These are phyloP conservation scores for Biscutella auriculata DNA, from an alignment of 441 rosid species.

Conservation along the genomic window DNA sequence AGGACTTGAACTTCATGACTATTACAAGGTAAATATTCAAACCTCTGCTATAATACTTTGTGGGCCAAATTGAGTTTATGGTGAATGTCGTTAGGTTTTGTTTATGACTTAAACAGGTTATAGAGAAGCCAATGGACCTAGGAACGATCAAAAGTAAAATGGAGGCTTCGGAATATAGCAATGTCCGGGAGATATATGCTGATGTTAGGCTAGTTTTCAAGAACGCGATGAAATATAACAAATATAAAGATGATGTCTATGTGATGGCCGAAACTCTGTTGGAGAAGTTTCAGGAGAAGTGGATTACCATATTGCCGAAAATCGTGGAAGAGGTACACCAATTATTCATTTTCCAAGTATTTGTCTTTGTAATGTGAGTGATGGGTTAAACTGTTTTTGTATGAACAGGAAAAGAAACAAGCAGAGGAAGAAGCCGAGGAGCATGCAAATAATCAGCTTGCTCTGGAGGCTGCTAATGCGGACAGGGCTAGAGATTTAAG, in stretches of 20 bases:
- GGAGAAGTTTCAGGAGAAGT: slow-evolving; percentile 83
- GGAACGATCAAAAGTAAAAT: slow-evolving; percentile 74
- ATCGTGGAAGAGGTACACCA: slow-evolving; percentile 71
- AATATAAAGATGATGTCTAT: slow-evolving; percentile 67
- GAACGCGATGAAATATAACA: slow-evolving; percentile 92
- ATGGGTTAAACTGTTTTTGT: background rate
- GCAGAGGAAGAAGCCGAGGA: slow-evolving; percentile 68
- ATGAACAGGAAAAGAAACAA: slow-evolving; percentile 63
- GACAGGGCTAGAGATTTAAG: slow-evolving; percentile 62
- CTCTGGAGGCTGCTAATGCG: slow-evolving; percentile 73
- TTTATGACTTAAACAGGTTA: slow-evolving; percentile 35
- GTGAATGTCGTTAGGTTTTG: background rate
- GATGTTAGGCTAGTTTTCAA: slow-evolving; percentile 92
- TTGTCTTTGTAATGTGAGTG: background rate
- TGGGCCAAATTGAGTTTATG: background rate
- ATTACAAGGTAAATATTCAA: slow-evolving; percentile 45
- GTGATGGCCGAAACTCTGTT: slow-evolving; percentile 83
- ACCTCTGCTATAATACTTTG: background rate
- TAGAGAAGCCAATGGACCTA: slow-evolving; percentile 97
- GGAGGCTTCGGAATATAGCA: slow-evolving; percentile 84
- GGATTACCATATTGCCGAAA: slow-evolving; percentile 84
- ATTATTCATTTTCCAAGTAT: background rate
- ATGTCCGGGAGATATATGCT: slow-evolving; percentile 83
- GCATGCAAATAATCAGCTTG: slow-evolving; percentile 50
- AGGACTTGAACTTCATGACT: slow-evolving; percentile 83